Evolutionary conservation across 768 basidiomycete species (phyloP).

Genomic region (Kwoniella sp.): DNA sequence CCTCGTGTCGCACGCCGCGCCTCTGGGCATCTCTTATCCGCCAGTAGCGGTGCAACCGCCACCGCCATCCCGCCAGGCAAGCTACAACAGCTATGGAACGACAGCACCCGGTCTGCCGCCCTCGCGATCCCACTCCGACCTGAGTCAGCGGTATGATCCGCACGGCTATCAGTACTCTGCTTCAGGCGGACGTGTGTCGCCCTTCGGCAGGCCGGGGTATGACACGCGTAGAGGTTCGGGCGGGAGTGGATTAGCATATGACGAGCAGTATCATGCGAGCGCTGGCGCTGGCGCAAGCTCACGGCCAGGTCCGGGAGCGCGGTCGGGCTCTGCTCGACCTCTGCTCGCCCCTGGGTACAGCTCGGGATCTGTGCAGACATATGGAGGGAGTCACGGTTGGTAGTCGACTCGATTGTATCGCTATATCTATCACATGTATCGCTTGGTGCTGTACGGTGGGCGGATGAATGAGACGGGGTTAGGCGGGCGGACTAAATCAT

Average conservation of each 20-base stretch:
- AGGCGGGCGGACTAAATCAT: no score
- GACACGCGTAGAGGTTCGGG: not conserved
- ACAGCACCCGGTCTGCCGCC: not conserved
- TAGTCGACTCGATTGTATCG: no score
- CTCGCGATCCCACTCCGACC: slow-evolving; percentile 1
- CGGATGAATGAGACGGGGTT: no score
- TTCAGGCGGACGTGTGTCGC: not conserved
- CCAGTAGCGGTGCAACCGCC: no score
- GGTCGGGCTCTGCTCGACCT: no score
- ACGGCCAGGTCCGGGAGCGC: not conserved
- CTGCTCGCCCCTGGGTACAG: no score
- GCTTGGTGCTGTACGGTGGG: no score
- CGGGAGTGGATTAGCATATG: slow-evolving; percentile 9
- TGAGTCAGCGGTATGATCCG: not conserved
- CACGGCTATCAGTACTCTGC: no score
- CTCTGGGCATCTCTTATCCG: slow-evolving; percentile 40
- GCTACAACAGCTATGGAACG: not conserved
- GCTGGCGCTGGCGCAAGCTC: not conserved
- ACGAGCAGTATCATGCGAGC: not conserved
- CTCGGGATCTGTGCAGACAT: no score
- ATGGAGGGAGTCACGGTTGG: no score
- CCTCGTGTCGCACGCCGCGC: slow-evolving; percentile 30
- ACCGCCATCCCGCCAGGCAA: no score
- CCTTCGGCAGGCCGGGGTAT: not conserved
- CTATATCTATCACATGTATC: no score